These are phyloP conservation scores for Neonectria hederae DNA, from an alignment of 2,329 filamentous ascomycete genomes.

Conservation along the genomic window DNA sequence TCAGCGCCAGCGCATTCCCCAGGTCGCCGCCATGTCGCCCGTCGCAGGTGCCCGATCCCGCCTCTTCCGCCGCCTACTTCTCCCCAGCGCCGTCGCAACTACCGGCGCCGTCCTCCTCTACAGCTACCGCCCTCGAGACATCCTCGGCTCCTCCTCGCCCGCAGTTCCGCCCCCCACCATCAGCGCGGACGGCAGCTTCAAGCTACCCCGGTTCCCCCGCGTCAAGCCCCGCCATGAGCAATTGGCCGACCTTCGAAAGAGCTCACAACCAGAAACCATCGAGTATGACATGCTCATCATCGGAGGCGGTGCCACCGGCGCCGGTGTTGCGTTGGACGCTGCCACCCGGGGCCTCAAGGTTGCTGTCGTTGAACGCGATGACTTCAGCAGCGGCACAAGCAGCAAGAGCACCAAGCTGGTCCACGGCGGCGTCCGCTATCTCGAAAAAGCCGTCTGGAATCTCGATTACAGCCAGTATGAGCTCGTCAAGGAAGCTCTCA, in stretches of 20 bases:
- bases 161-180: conserved; percentile 76
- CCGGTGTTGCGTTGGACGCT: conserved; percentile 77
- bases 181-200: conserved; percentile 73
- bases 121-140: conserved; percentile 74
- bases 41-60: conserved; percentile 26
- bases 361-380: conserved; percentile 76
- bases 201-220: conserved; percentile 71
- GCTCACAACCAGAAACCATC: conserved; percentile 45
- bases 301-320: conserved; percentile 76
- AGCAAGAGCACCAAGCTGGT: conserved; percentile 81
- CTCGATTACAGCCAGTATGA: conserved; percentile 78
- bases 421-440: conserved; percentile 78
- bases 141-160: conserved; percentile 74
- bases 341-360: conserved; percentile 77
- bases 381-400: conserved; percentile 78
- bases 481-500: conserved; percentile 76
- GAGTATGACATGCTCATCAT: conserved; percentile 77
- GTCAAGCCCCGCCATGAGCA: conserved; percentile 71
- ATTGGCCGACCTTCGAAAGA: conserved; percentile 65
- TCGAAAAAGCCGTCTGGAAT: conserved; percentile 81
- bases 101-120: conserved; percentile 59
- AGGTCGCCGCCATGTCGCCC: conserved; percentile 30
- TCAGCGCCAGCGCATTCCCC: not conserved
- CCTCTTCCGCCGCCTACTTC: conserved; percentile 54
- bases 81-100: conserved; percentile 54